A percentile compares a stretch with the other conserved stretches of the same genome.
These are phyloP conservation scores for Rhamnella rubrinervis DNA, from an alignment of 331 rosid genomes.

Conservation along the genomic window DNA sequence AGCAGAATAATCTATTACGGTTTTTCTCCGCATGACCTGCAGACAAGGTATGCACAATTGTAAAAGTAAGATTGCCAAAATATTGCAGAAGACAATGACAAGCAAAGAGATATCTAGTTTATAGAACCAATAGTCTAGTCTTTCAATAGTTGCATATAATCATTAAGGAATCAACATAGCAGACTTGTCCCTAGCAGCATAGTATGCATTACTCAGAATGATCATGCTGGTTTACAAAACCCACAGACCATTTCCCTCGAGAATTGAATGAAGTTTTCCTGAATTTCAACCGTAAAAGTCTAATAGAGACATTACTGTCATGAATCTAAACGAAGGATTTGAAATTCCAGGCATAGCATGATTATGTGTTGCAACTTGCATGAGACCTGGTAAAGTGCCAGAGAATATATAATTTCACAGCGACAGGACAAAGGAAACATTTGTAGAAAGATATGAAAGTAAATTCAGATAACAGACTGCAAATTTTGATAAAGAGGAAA, in stretches of 20 bases:
- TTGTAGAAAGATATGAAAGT: not conserved
- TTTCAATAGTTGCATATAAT: not conserved
- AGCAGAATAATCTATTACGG: constrained; percentile 41
- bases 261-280: too few species aligned
- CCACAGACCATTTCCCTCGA: too few species aligned
- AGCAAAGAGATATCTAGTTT: constrained; percentile 32
- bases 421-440: not conserved
- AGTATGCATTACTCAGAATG: too few species aligned
- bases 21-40: constrained; percentile 60
- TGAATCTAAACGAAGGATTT: too few species aligned
- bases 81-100: constrained; percentile 36
- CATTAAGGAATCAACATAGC: not conserved
- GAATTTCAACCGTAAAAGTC: too few species aligned
- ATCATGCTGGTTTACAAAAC: too few species aligned
- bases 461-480: constrained; percentile 2
- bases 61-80: constrained; percentile 28
- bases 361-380: not conserved
- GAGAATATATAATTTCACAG: not conserved
- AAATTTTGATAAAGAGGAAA: not conserved
- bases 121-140: constrained; percentile 14
- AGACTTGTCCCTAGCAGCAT: not conserved
- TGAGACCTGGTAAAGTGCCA: not conserved
- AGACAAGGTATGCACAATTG: constrained; percentile 55
- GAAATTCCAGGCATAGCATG: too few species aligned
- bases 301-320: too few species aligned